Base-by-base conservation (phyloP, 192 early-diverging fungal genomes). In the Polychytrium aggregatum region DNA sequence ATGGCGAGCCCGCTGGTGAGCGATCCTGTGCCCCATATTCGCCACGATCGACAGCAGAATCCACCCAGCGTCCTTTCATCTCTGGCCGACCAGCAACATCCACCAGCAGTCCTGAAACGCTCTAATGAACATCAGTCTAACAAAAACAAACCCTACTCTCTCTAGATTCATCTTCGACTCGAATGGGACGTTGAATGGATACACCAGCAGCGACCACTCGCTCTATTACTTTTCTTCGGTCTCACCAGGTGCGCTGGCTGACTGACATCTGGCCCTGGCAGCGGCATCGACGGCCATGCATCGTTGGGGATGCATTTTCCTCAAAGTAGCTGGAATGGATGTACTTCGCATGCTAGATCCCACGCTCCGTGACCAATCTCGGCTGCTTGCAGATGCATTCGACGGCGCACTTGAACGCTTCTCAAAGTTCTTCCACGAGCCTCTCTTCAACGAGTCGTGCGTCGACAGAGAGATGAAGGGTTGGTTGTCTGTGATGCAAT, bases 371-470 rank as follows among this genome's bases (percentile, higher is more conserved):
- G 57, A 69, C 44, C 65, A 65, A 48, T 28, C 46, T 3, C 27
- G 28, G 2, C 26, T 65, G 9, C 41, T 41, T 20, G 59, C 66
- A 28, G 9, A 4, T 13, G 35, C 20, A 11, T 11, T 69, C 18
- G 50, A 56, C 14, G 67, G 67, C 25, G 67, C 62, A n/a, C 48
- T 69, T 13, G 67, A 69, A 21, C 48, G 62, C 9, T 69, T 69
- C 51, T 52, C 62, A 25, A 11, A 55, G 39, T 69, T 69, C 53
- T 69, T 69, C 43, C 57, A 64, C 49, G 59, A 64, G 44, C 67
- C 67, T 41, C 48, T 69, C 13, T 69, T 69, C 48, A 62, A 69
- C 40, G 52, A 53, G 46, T 53, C 48, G n/a, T 64, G 62, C 31
- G 60, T 65, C 5, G 58, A 55, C 6, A 49, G 67, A 28, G 67